Evolutionary conservation across 2,329 filamentous ascomycete species (phyloP), one percentile per base, ranked within the genome.

Genomic region (Colletotrichum gloeosporioides): DNA sequence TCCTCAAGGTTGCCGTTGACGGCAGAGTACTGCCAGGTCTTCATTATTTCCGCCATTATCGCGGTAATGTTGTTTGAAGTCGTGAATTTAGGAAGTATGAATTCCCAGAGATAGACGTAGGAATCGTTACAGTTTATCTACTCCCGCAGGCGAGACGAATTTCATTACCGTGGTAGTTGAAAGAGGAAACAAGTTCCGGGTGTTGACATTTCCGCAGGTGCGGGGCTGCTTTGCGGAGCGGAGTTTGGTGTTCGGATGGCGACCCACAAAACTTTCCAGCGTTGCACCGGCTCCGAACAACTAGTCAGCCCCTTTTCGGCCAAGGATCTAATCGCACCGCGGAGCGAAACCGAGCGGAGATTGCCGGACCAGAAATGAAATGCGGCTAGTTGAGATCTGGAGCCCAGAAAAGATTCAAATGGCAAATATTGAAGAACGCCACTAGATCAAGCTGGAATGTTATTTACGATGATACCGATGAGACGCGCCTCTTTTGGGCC

Each of bases 21-120:
- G 39, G 55, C 16, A 4, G 74, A 57, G 29, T 69, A 75, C 22
- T 69, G 64, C 74, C 74, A 76, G 65, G 49, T 55, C 69, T 29
- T 67, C 65, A 76, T 73, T 3, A 49, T 75, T 16, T 73, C 57
- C 8, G 12, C 2, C 71, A 73, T 73, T 12, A 5, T 62, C 2
- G 59, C 59, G 4, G 6, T 10, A 15, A 29, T 15, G 53, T n/a
- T 27, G 7, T 5, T 32, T 39, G 34, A 27, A 31, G 22, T 29
- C 10, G 6, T 27, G 34, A 8, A 2, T 1, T 2, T 59, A 6
- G 55, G 22, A 49, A 13, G 18, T 6, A 13, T 1, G 6, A 4
- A 2, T 7, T 49, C 10, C 1, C n/a, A 3, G 2, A 22, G 2
- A 49, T 49, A 3, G 2, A 49, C 16, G 2, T 8, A 22, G n/a